Conservation (phyloP, 1,284 basidiomycete species). For the Phaffia rhodozyma region DNA sequence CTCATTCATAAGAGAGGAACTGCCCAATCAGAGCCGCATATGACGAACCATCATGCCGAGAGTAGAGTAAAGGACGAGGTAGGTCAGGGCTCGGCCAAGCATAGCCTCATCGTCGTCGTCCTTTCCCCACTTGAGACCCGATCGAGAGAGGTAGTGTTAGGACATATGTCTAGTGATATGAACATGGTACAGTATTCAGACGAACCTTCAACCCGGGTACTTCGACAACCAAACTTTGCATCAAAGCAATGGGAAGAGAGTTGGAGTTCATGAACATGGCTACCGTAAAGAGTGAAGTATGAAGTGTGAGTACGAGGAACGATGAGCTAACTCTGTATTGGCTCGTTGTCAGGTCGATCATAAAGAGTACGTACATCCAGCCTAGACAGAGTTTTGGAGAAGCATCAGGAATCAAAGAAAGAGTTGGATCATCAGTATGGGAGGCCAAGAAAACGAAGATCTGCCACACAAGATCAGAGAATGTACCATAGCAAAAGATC, state of each 20-base stretch:
- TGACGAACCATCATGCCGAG: conserved; percentile 74
- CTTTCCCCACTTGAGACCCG: conserved; percentile 51
- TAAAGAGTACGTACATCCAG: background rate
- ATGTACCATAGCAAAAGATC: conserved; percentile 18
- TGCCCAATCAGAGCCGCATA: background rate
- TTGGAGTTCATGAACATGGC: conserved; percentile 86
- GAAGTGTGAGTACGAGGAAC: too few species aligned
- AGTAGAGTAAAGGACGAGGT: conserved; percentile 83
- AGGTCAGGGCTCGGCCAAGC: conserved; percentile 83
- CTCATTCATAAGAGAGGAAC: background rate
- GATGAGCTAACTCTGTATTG: too few species aligned
- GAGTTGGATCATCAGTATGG: too few species aligned
- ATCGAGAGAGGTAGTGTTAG: background rate
- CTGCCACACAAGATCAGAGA: background rate
- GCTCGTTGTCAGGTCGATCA: background rate
- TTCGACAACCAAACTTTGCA: conserved; percentile 75
- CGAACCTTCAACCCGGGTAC: conserved; percentile 54
- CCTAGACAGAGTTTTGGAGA: background rate
- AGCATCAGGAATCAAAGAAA: background rate
- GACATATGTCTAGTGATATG: background rate
- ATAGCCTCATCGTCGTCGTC: conserved; percentile 74
- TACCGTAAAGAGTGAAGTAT: background rate
- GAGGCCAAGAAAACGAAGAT: too few species aligned
- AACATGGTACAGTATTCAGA: background rate
- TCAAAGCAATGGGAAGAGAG: conserved; percentile 80